These are phyloP conservation scores for Claviceps sp. DNA, from an alignment of 2,329 filamentous ascomycete species.

Conservation along the genomic window DNA sequence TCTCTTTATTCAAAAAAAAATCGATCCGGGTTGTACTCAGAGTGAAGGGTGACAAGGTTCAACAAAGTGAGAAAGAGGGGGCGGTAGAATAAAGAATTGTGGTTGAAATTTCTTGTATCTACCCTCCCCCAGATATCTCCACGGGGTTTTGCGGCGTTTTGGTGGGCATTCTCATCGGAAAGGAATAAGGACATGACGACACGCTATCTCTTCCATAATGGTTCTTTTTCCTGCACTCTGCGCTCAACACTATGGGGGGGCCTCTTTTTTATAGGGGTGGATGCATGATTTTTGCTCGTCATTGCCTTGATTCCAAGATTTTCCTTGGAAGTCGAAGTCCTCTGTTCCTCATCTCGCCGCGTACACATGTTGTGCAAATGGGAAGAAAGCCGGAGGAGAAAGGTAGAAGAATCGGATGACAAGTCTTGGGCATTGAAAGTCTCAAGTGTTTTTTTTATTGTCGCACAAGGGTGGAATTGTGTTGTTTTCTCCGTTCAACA, in stretches of 20 bases:
- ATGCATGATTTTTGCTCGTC: background rate
- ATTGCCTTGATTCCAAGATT: no score
- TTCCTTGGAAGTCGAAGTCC: background rate
- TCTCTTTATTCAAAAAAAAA: background rate
- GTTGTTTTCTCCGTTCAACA: background rate
- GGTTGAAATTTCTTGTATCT: background rate
- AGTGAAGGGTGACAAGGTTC: no score
- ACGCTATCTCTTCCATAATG: background rate
- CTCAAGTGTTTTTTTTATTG: background rate
- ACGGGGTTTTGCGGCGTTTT: slow-evolving; percentile 5
- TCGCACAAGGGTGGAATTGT: no score
- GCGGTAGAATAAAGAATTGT: no score
- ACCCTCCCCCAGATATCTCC: background rate
- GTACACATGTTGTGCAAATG: background rate
- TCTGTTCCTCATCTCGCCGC: background rate
- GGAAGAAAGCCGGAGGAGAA: background rate
- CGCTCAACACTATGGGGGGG: background rate
- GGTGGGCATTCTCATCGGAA: slow-evolving; percentile 4
- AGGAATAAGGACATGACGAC: background rate
- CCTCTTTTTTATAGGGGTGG: background rate
- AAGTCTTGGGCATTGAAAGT: background rate
- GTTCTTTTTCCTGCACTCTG: background rate
- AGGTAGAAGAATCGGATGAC: background rate
- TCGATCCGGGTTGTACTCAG: no score
- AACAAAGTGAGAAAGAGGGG: no score